phyloP scores from a whole-genome alignment of 2,329 filamentous ascomycete species.

The Corinectria fuckeliana region DNA sequence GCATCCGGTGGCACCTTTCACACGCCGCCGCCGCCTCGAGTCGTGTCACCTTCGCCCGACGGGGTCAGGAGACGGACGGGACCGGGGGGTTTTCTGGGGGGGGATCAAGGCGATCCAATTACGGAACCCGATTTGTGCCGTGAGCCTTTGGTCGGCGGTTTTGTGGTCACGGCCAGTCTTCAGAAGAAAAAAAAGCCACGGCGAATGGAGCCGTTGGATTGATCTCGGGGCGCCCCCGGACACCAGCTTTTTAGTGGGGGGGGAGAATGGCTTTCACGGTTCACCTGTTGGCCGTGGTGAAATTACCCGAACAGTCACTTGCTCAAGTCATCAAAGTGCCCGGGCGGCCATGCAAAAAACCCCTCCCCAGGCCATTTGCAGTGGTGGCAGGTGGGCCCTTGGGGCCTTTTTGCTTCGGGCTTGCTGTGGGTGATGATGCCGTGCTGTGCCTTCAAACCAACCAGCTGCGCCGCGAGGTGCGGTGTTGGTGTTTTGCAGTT shows the following conservation, averaged over 20 bases:
- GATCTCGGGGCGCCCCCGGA: conserved; percentile 15
- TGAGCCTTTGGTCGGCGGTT: neutral
- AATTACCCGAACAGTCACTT: neutral
- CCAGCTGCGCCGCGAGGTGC: neutral
- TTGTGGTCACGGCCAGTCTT: neutral
- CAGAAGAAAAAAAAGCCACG: too few species aligned
- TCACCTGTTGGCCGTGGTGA: conserved; percentile 2
- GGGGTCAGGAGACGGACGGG: conserved; percentile 20
- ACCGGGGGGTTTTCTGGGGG: conserved; percentile 14
- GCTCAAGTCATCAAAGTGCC: conserved; percentile 10
- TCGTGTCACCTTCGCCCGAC: neutral
- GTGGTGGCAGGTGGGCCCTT: neutral
- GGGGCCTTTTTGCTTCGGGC: too few species aligned
- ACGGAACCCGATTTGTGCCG: conserved; percentile 11
- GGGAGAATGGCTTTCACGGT: neutral
- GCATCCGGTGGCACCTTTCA: conserved; percentile 1
- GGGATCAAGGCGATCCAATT: conserved; percentile 4
- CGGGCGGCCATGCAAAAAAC: neutral
- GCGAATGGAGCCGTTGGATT: conserved; percentile 5
- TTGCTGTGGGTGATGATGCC: neutral
- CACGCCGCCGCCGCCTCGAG: conserved; percentile 2
- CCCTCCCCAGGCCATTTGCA: neutral
- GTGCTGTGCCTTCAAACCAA: too few species aligned
- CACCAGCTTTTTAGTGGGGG: neutral
- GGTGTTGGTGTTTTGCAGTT: neutral